These are phyloP conservation scores for Hibiscus trionum DNA, from an alignment of 345 rosid species.

Conservation along the genomic window DNA sequence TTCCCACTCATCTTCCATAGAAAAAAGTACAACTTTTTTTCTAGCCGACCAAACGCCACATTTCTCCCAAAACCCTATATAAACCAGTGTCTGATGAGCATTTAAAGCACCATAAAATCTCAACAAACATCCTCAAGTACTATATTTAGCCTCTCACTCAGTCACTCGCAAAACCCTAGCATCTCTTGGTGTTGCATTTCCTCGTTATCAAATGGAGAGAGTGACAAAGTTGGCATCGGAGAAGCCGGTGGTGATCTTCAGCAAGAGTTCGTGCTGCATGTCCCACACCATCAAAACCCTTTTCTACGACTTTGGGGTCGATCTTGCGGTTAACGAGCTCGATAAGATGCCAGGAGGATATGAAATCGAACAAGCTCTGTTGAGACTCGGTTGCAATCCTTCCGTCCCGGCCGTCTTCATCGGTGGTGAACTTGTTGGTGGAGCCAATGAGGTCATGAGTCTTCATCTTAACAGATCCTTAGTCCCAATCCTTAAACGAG, in stretches of 20 bases:
- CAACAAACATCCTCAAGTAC: not conserved
- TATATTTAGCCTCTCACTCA: not conserved
- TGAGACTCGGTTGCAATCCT: constrained; percentile 54
- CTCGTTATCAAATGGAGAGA: constrained; percentile 44
- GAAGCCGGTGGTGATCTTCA: constrained; percentile 85
- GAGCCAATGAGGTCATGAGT: constrained; percentile 78
- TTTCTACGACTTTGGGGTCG: constrained; percentile 63
- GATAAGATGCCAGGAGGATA: constrained; percentile 56
- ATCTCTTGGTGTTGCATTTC: not conserved
- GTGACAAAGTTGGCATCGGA: constrained; percentile 51
- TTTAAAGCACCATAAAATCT: not conserved
- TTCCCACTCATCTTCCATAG: not conserved
- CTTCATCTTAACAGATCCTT: constrained; percentile 58
- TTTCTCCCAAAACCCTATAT: constrained; percentile 19
- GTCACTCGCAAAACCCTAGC: not conserved
- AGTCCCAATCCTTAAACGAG: constrained; percentile 64
- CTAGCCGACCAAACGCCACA: not conserved
- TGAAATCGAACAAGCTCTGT: constrained; percentile 65
- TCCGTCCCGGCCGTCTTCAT: constrained; percentile 70
- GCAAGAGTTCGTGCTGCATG: constrained; percentile 72
- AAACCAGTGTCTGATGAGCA: constrained; percentile 2
- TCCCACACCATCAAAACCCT: constrained; percentile 70
- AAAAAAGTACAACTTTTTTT: not conserved
- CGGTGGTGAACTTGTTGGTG: constrained; percentile 77
- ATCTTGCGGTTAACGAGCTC: constrained; percentile 60